Evolutionary conservation across 345 rosid genomes (phyloP), one percentile per base, ranked within the genome.

Genomic region (Nasturtium officinale): DNA sequence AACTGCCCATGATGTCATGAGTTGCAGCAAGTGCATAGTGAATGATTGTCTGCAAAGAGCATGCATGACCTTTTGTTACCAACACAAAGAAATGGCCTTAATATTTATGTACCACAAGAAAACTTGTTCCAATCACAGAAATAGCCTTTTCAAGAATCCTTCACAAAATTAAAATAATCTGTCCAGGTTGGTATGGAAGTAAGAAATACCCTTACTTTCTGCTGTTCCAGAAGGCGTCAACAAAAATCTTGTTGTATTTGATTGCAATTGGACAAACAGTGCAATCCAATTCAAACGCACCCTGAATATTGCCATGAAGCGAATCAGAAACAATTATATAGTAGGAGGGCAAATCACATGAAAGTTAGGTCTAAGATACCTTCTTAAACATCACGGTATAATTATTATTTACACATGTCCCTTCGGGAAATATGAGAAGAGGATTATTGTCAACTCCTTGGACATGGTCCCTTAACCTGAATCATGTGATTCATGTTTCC

Each of bases 1-100:
- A 71, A 96, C 99, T 63, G 99, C 98, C 99, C 99, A 96, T 11
- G 98, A 87, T 71, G 98, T 90, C 99, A 95, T 92, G 71, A 95
- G 97, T 79, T 86, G 99, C 81, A 92, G 84, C 74, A 95, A 87
- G 84, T 95, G 99, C 88, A 65, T 92, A 29, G 99, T 90, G 82
- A 95, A 95, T 61, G 99, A 95, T 73, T 95, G 99, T 80, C 98
- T 95, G 90, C 79, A 78, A 50, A 78, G 35, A 59, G 54, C 62
- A 80, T 35, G 9, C 52, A 65, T 21, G 3, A 48, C 5, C 11
- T 58, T 58, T 29, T 21, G 62, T 77, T 64, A 77, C 18, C 30
- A 48, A 63, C 18, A 61, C 64, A 60, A 60, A 53, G 23, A 55
- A 11, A 66, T 52, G 48, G n/a, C 62, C 48, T 40, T 13, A 25